A percentile compares a stretch with the other conserved stretches of the same genome.
Evolutionary conservation across 1,284 basidiomycete genomes (phyloP).

Genomic region (Microbotryum violaceum): DNA sequence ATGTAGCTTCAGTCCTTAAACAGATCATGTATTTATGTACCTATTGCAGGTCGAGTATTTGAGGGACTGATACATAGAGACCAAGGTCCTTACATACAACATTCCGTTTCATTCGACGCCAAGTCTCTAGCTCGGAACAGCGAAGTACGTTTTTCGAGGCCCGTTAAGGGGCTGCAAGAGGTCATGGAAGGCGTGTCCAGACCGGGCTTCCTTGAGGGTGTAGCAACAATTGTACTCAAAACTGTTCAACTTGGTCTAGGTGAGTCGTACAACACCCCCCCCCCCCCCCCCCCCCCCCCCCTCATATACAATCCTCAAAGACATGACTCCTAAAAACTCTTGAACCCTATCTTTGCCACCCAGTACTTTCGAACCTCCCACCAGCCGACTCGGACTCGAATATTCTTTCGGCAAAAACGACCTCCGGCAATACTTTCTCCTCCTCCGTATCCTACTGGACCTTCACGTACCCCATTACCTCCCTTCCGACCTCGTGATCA

Average conservation of each 20-base stretch:
- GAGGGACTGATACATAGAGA: no score
- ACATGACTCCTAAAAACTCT: neutral
- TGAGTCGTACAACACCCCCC: conserved; percentile 40
- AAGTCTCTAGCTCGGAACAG: conserved; percentile 63
- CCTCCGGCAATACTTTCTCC: conserved; percentile 86
- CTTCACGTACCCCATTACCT: conserved; percentile 67
- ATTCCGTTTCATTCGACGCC: conserved; percentile 18
- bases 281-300: neutral
- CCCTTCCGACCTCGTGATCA: conserved; percentile 62
- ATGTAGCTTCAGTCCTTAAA: no score
- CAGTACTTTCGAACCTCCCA: neutral
- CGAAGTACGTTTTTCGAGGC: conserved; percentile 77
- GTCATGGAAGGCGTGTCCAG: conserved; percentile 77
- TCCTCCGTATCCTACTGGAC: conserved; percentile 72
- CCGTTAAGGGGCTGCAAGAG: conserved; percentile 66
- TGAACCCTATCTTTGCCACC: neutral
- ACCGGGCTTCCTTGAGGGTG: conserved; percentile 84
- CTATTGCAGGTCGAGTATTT: no score
- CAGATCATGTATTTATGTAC: neutral
- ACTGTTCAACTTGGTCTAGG: conserved; percentile 83
- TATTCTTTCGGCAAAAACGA: conserved; percentile 98
- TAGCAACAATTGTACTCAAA: conserved; percentile 90
- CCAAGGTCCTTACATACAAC: no score
- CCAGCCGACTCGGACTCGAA: conserved; percentile 75
- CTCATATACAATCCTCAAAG: neutral